A percentile compares a stretch with the other conserved stretches of the same genome.
Conservation (phyloP, 768 basidiomycete genomes). For the Phaffia australis region DNA sequence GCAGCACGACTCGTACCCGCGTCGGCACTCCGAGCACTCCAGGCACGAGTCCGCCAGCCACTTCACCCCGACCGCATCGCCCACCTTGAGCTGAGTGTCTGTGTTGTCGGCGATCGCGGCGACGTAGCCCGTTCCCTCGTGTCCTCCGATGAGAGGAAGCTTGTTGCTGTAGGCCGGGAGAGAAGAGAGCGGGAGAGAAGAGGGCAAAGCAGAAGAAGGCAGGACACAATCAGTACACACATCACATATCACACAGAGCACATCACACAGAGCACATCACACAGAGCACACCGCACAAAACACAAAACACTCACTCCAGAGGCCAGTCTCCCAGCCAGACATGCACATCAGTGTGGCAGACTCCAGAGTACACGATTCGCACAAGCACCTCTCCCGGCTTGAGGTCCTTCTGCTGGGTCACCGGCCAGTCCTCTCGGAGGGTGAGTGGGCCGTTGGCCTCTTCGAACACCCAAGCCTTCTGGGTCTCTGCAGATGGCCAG, state of each 20-base stretch:
- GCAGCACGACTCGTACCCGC: slow-evolving; percentile 65
- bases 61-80: slow-evolving; percentile 26
- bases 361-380: slow-evolving; percentile 57
- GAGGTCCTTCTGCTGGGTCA: slow-evolving; percentile 32
- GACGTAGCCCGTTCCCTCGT: slow-evolving; percentile 70
- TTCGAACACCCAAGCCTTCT: no score
- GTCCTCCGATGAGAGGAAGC: slow-evolving; percentile 63
- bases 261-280: no score
- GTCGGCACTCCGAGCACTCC: slow-evolving; percentile 63
- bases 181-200: no score
- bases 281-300: no score
- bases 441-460: slow-evolving; percentile 19
- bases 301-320: slow-evolving; percentile 42
- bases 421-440: slow-evolving; percentile 30
- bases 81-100: slow-evolving; percentile 39
- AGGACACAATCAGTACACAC: no score
- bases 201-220: no score
- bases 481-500: no score
- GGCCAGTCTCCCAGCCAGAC: slow-evolving; percentile 73
- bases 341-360: slow-evolving; percentile 68
- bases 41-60: slow-evolving; percentile 50
- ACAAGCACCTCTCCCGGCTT: slow-evolving; percentile 40
- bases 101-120: slow-evolving; percentile 68
- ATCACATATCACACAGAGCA: no score
- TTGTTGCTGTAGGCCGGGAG: no score